Percentiles rank a stretch among this genome's conserved stretches.
Evolutionary conservation across 2,329 filamentous ascomycete genomes (phyloP).

Genomic region (Claviceps maximensis): DNA sequence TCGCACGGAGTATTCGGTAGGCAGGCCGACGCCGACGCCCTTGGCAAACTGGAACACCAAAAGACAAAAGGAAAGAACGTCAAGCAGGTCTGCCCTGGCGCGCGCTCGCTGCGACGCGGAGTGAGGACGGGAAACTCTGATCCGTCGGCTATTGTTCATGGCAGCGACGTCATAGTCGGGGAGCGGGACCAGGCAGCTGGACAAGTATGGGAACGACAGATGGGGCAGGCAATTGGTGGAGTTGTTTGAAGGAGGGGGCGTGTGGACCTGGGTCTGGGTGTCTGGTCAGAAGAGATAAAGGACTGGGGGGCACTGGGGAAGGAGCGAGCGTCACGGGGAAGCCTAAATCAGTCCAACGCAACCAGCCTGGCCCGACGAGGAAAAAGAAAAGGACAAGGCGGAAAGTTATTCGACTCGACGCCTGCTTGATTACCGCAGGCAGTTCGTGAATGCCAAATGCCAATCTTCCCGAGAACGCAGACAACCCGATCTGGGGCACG

Average conservation of each 20-base stretch:
- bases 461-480: background rate
- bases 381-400: background rate
- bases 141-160: no score
- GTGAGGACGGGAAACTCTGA: no score
- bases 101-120: no score
- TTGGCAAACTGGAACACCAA: constrained; percentile 1
- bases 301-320: background rate
- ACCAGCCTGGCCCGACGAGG: no score
- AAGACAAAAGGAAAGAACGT: background rate
- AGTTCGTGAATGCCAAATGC: background rate
- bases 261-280: background rate
- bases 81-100: no score
- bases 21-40: background rate
- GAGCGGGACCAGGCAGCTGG: background rate
- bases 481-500: background rate
- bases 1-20: background rate
- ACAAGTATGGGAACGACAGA: background rate
- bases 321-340: background rate
- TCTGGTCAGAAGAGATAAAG: background rate
- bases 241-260: background rate
- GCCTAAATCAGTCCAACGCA: background rate
- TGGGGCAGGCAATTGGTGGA: background rate
- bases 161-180: no score
- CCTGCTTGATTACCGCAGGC: no score
- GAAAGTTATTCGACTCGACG: background rate